These are phyloP conservation scores for Cyclaneusma minus DNA, from an alignment of 2,329 filamentous ascomycete genomes.

Conservation along the genomic window DNA sequence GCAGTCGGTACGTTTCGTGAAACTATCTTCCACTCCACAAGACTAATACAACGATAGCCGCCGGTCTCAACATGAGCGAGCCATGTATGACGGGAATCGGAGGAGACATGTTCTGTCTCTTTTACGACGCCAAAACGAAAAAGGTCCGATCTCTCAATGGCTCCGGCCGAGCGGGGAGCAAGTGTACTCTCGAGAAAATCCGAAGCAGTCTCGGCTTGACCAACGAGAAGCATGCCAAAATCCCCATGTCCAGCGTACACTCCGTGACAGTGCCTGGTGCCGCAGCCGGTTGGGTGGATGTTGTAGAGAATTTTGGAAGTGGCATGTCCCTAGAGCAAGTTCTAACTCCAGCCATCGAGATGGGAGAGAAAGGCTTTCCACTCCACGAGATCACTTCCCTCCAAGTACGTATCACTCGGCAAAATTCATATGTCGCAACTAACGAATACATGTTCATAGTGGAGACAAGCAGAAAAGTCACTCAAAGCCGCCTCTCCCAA, in stretches of 20 bases:
- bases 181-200: slow-evolving; percentile 54
- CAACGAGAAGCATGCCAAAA: slow-evolving; percentile 36
- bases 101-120: slow-evolving; percentile 93
- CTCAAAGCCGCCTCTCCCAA: slow-evolving; percentile 71
- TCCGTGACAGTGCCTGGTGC: slow-evolving; percentile 81
- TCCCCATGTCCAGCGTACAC: slow-evolving; percentile 65
- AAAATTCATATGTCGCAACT: slow-evolving; percentile 3
- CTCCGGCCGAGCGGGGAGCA: slow-evolving; percentile 66
- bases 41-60: slow-evolving; percentile 36
- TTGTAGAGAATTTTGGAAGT: slow-evolving; percentile 76
- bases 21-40: slow-evolving; percentile 1
- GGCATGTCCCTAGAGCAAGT: slow-evolving; percentile 64
- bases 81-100: slow-evolving; percentile 89
- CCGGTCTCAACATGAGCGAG: slow-evolving; percentile 85
- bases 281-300: slow-evolving; percentile 85
- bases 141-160: slow-evolving; percentile 81
- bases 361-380: slow-evolving; percentile 80
- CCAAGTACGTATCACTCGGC: neutral
- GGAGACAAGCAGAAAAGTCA: slow-evolving; percentile 45
- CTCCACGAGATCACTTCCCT: slow-evolving; percentile 54
- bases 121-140: slow-evolving; percentile 69
- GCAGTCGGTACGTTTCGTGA: slow-evolving; percentile 51
- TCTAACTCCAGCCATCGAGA: slow-evolving; percentile 64
- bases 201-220: slow-evolving; percentile 52
- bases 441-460: slow-evolving; percentile 34